phyloP scores from a whole-genome alignment of 2,329 filamentous ascomycete species.

The Ceratocystis ficicola region DNA sequence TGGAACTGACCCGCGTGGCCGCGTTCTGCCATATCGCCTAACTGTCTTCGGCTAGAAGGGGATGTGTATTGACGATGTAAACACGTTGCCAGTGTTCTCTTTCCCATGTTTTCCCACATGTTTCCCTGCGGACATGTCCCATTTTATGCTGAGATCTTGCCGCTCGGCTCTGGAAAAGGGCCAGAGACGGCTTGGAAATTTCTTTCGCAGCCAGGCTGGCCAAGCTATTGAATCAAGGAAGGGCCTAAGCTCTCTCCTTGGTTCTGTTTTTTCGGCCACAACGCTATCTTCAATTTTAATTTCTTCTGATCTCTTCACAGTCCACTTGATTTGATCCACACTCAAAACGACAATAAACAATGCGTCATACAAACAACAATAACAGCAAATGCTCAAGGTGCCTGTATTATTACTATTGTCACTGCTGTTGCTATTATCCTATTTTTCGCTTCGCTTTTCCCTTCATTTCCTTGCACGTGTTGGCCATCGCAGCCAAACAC shows the following conservation, averaged over 20 bases:
- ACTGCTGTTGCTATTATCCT: not conserved
- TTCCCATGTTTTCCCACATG: not conserved
- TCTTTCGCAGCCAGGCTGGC: not conserved
- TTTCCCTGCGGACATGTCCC: not conserved
- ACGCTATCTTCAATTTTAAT: not conserved
- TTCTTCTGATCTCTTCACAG: not conserved
- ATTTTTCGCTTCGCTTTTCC: not conserved
- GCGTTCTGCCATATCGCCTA: not conserved
- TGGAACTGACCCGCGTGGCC: not conserved
- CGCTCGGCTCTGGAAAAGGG: not conserved
- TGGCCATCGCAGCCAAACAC: not conserved
- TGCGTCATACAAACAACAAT: conserved; percentile 4
- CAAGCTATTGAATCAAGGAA: conserved; percentile 2
- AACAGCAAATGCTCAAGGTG: not conserved
- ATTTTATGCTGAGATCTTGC: not conserved
- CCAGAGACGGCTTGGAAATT: not conserved
- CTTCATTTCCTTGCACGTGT: not conserved
- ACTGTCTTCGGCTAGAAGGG: not conserved
- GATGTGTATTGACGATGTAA: no score
- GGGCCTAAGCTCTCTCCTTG: not conserved
- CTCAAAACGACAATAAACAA: conserved; percentile 9
- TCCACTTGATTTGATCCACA: not conserved
- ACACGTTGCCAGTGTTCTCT: not conserved
- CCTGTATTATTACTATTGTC: not conserved
- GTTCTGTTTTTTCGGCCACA: not conserved